These are phyloP conservation scores for Eleusine indica DNA, from an alignment of 176 grass and related monocot species.

Conservation along the genomic window DNA sequence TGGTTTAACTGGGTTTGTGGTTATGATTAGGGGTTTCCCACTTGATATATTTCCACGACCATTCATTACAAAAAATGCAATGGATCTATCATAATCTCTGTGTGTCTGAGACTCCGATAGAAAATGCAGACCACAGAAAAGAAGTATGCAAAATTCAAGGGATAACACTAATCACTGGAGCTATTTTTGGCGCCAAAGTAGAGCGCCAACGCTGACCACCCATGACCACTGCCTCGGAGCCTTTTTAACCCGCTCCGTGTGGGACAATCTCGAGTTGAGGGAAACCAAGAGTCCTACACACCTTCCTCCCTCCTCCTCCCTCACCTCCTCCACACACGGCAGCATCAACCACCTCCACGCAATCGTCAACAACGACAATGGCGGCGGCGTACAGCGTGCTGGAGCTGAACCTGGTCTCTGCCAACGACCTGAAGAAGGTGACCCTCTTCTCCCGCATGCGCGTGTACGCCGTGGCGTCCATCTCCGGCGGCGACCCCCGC, in stretches of 20 bases:
- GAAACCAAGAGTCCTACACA: conserved; percentile 5
- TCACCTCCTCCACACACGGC: not conserved
- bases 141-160: not conserved
- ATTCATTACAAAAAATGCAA: not conserved
- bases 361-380: not conserved
- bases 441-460: conserved; percentile 63
- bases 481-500: conserved; percentile 47
- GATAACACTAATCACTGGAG: too few species aligned
- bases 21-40: not conserved
- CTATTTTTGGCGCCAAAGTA: conserved; percentile 36
- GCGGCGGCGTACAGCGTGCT: conserved; percentile 50
- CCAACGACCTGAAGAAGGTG: conserved; percentile 72
- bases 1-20: too few species aligned
- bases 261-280: not conserved
- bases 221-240: not conserved
- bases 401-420: conserved; percentile 76
- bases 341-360: not conserved
- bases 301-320: conserved; percentile 26
- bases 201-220: not conserved
- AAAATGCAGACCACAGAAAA: not conserved
- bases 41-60: not conserved
- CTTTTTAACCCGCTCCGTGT: not conserved
- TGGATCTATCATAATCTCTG: not conserved
- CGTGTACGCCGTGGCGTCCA: conserved; percentile 67
- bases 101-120: not conserved